Evolutionary conservation across 139 green algal species (phyloP), one percentile per base, ranked within the genome.

Genomic region (Choricystis sp.): DNA sequence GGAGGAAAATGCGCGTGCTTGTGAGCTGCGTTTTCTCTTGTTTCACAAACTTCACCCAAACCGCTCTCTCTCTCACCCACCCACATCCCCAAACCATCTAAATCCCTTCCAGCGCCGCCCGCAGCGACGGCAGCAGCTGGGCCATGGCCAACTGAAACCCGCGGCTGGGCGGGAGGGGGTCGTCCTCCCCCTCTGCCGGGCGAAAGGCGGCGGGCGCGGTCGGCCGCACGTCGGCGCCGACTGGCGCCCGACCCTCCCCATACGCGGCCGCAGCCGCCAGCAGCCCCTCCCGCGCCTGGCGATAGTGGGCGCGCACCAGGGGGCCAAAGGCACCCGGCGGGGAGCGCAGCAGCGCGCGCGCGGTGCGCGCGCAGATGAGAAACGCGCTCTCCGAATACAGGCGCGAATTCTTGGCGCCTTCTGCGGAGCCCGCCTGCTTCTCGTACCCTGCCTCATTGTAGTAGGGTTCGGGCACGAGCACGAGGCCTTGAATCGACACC

Each of bases 401-500:
- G 27, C 60, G n/a, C 19, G 67, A 27, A 56, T 81, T 74, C 29
- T 64, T 70, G 62, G 74, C 70, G n/a, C 70, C 77, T 49, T 77
- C 74, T 21, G 28, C 49, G 19, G 26, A 63, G 26, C 71, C 71
- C 31, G 61, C 66, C 40, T 71, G 66, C 59, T 64, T 66, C 31
- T 69, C 63, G 58, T 71, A 77, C 24, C 67, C 64, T 9, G 62
- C 62, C 66, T 81, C 74, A 59, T 94, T 91, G 79, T 84, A 94
- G 81, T 91, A 95, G 22, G 88, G 87, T 68, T 93, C 73, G 1
- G 73, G 65, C 57, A 91, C 83, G 27, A 95, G 75, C 67, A 95
- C 89, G 29, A 95, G 77, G 0, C 78, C 85, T 72, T 94, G 87
- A 63, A 95, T 92, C 63, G 81, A 90, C 49, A 94, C 70, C 16